phyloP scores from a whole-genome alignment of 169 alveolate genomes.

The Sarcocystis neurona region DNA sequence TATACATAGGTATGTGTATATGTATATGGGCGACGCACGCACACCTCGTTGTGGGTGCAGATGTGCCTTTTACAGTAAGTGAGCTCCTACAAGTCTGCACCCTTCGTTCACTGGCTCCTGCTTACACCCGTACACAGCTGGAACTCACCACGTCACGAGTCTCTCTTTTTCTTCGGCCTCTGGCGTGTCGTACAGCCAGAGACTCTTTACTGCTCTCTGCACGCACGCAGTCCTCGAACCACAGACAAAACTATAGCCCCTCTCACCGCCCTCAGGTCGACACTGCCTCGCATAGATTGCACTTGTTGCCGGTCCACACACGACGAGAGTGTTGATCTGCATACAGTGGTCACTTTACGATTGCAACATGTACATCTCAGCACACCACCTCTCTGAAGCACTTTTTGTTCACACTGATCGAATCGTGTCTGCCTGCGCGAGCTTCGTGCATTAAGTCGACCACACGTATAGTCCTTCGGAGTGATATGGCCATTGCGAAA shows the following conservation, averaged over 20 bases:
- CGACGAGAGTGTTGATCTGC: not conserved
- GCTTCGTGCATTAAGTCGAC: too few relatives aligned
- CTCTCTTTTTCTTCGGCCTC: constrained; percentile 22
- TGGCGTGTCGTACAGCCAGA: constrained; percentile 24
- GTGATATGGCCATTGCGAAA: too few relatives aligned
- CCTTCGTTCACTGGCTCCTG: not conserved
- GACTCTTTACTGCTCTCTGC: constrained; percentile 34
- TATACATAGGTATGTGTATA: not conserved
- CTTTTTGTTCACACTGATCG: too few relatives aligned
- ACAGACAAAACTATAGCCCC: not conserved
- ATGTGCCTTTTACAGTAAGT: not conserved
- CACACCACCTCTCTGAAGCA: too few relatives aligned
- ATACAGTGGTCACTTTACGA: not conserved
- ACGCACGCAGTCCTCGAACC: not conserved
- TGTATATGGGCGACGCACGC: not conserved
- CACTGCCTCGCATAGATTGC: too few relatives aligned
- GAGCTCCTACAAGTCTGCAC: not conserved
- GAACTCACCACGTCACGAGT: constrained; percentile 45
- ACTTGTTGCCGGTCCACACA: not conserved
- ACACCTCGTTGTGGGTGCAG: not conserved
- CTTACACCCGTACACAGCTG: not conserved
- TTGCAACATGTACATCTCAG: too few relatives aligned
- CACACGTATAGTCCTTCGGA: too few relatives aligned
- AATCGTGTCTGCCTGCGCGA: too few relatives aligned
- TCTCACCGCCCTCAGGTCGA: not conserved